A percentile compares a stretch with the other conserved stretches of the same genome.
phyloP scores from a whole-genome alignment of 176 grass and related monocot species.

The Aegilops tauschii region DNA sequence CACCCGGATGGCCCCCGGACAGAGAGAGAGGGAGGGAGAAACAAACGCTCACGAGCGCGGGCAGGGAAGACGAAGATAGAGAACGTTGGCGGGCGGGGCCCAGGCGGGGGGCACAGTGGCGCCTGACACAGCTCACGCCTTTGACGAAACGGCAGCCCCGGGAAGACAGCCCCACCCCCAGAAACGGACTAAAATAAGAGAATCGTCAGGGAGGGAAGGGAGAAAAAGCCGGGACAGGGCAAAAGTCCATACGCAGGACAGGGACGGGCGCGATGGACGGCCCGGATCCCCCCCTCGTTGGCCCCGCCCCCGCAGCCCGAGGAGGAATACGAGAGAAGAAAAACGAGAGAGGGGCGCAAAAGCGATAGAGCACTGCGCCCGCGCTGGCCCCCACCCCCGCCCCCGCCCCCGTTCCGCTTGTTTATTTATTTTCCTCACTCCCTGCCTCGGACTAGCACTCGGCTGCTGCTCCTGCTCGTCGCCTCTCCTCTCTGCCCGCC shows the following conservation, averaged over 20 bases:
- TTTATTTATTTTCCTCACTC: constrained; percentile 42
- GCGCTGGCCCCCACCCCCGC: neutral
- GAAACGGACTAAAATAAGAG: neutral
- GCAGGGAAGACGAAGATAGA: no score
- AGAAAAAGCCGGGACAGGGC: neutral
- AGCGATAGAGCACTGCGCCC: constrained; percentile 30
- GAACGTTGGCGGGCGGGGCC: neutral
- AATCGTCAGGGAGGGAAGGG: neutral
- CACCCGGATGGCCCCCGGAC: neutral
- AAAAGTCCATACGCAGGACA: constrained; percentile 44
- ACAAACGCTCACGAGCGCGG: constrained; percentile 16
- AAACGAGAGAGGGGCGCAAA: constrained; percentile 11
- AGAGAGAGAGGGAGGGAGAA: neutral
- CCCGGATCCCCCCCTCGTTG: neutral
- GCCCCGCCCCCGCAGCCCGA: constrained; percentile 30
- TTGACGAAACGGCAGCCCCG: constrained; percentile 47
- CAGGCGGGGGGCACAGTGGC: constrained; percentile 16
- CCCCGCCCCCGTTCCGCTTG: neutral
- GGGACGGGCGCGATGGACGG: constrained; percentile 44
- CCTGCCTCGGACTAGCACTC: constrained; percentile 15
- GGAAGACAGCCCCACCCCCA: neutral
- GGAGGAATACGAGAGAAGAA: constrained; percentile 28
- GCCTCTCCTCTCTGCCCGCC: constrained; percentile 5
- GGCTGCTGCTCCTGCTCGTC: neutral
- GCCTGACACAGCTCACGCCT: constrained; percentile 57